A percentile compares a stretch with the other conserved stretches of the same genome.
Evolutionary conservation across 1,284 basidiomycete genomes (phyloP).

Genomic region (Rhizoctonia solani): DNA sequence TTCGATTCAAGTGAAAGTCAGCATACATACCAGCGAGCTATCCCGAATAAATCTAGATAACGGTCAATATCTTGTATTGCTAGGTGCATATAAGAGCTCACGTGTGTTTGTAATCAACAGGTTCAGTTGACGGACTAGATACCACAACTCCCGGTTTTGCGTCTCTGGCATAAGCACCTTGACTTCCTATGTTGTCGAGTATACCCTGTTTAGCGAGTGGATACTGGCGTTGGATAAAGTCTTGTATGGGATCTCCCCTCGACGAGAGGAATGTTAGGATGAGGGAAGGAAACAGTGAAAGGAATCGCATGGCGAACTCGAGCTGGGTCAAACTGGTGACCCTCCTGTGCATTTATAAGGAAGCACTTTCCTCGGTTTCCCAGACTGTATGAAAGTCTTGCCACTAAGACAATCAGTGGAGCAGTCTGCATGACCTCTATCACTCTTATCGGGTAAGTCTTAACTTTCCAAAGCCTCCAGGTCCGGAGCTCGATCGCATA

Average conservation of each 20-base stretch:
- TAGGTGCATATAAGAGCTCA: neutral
- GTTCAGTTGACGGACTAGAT: neutral
- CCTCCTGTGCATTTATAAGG: too few species aligned
- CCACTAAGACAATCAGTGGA: too few species aligned
- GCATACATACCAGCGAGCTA: slow-evolving; percentile 15
- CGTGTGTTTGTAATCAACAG: slow-evolving; percentile 13
- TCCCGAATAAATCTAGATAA: slow-evolving; percentile 21
- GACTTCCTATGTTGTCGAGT: slow-evolving; percentile 24
- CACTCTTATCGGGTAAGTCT: too few species aligned
- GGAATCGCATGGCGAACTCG: too few species aligned
- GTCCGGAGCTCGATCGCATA: too few species aligned
- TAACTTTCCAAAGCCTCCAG: too few species aligned
- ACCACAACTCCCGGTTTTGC: slow-evolving; percentile 18
- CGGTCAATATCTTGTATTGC: neutral
- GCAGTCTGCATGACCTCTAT: too few species aligned
- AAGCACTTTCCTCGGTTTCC: too few species aligned
- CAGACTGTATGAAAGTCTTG: too few species aligned
- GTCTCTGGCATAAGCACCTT: slow-evolving; percentile 15
- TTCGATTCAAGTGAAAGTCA: neutral
- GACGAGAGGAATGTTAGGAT: too few species aligned
- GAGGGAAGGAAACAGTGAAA: too few species aligned
- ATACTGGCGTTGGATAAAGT: slow-evolving; percentile 15
- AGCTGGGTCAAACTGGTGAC: too few species aligned
- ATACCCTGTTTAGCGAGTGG: slow-evolving; percentile 12
- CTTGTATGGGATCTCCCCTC: neutral